Conservation (phyloP, 1,284 basidiomycete species). For the Rhizoctonia solani region DNA sequence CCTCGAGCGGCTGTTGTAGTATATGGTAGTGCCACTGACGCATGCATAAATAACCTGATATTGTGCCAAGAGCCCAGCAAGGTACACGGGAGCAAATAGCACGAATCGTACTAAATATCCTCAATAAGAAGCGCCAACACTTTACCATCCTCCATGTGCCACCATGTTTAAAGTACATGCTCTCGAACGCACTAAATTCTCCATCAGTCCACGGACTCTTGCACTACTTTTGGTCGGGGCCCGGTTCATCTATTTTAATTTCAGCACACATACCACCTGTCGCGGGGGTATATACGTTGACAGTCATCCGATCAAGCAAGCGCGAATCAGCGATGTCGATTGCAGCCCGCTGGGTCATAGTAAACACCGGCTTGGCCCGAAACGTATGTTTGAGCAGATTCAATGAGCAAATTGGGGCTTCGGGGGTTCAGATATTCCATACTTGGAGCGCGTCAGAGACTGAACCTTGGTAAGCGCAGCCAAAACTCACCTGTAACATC, state of each 20-base stretch:
- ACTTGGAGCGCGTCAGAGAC: not conserved
- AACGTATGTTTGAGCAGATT: constrained; percentile 52
- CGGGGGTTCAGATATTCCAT: constrained; percentile 42
- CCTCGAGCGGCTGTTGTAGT: no score
- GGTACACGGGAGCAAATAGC: no score
- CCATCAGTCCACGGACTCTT: constrained; percentile 39
- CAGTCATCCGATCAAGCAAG: constrained; percentile 20
- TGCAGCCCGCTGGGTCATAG: constrained; percentile 37
- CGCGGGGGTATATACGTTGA: constrained; percentile 36
- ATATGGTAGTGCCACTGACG: no score
- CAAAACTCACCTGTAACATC: constrained; percentile 46
- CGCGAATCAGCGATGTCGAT: constrained; percentile 37
- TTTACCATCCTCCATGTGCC: constrained; percentile 39
- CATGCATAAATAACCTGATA: no score
- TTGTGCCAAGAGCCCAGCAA: no score
- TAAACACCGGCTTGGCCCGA: constrained; percentile 40
- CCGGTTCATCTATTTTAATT: constrained; percentile 40
- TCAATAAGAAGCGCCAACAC: not conserved
- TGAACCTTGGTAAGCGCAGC: not conserved
- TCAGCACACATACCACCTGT: constrained; percentile 42
- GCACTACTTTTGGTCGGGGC: constrained; percentile 37
- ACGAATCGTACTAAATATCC: not conserved
- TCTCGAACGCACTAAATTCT: constrained; percentile 39
- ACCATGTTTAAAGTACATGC: constrained; percentile 38
- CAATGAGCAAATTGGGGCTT: constrained; percentile 50